Evolutionary conservation across 2,329 filamentous ascomycete species (phyloP), one percentile per base, ranked within the genome.

Genomic region (Zymoseptoria brevis): DNA sequence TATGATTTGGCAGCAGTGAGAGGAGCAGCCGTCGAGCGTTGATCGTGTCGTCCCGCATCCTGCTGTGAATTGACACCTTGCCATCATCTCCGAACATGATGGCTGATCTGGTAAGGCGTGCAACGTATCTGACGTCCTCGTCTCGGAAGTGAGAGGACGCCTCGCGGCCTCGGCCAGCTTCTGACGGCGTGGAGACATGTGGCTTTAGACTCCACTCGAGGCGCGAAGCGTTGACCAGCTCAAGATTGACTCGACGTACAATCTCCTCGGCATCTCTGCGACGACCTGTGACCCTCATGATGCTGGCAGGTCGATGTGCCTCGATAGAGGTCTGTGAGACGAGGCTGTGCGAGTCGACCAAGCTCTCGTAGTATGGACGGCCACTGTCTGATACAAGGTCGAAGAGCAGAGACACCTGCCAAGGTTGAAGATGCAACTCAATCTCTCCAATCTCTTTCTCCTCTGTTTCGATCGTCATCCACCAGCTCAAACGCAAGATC

Each of bases 261-360:
- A 68, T 61, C 41, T 70, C 67, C 51, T 69, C 66, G 6, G 69
- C 68, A 53, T 69, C 68, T 26, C 61, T 59, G 19, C 65, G 62
- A 4, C 68, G 67, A 24, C 62, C 70, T n/a, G 68, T 70, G 57
- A 72, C 67, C n/a, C 69, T 67, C 24, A 71, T 45, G 11, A 68
- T 54, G 24, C 62, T 60, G 30, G 70, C 64, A 9, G 60, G 62
- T 53, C 57, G 62, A 53, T 66, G 65, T 1, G 60, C 57, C 16
- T 62, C 57, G 11, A 71, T 50, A 29, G 65, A 56, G n/a, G 64
- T 63, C 0, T 62, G 53, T 1, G 64, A 59, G 6, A 64, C 19
- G 13, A 72, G 63, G 9, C 66, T 51, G 41, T 57, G 61, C 8
- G 69, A 63, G 1, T 61, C 54, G 22, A 72, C 59, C 9, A 68